Conservation (phyloP, 495 filamentous ascomycete genomes). For the Penicillium arizonense region DNA sequence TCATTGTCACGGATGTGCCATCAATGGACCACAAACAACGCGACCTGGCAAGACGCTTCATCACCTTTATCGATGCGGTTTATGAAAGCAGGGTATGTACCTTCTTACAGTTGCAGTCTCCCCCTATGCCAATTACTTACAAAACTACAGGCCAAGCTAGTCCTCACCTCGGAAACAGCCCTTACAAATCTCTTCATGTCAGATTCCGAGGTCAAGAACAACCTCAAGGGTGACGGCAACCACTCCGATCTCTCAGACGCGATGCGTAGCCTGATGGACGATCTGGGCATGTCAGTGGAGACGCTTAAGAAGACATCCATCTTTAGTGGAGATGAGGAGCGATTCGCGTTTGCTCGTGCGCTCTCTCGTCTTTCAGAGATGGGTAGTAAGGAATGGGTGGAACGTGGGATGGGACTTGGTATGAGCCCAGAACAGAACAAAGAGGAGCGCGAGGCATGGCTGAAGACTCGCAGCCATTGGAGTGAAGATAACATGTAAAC, state of each 20-base stretch:
- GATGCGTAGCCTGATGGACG: conserved; percentile 92
- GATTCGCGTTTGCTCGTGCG: conserved; percentile 92
- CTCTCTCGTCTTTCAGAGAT: conserved; percentile 84
- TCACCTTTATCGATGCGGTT: conserved; percentile 94
- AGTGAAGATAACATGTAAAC: conserved; percentile 70
- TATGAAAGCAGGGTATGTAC: conserved; percentile 70
- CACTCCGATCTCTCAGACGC: conserved; percentile 68
- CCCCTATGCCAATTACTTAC: background rate
- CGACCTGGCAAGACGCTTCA: conserved; percentile 91
- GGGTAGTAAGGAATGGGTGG: conserved; percentile 93
- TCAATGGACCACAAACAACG: conserved; percentile 83
- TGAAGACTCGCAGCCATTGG: conserved; percentile 63
- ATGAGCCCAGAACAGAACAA: conserved; percentile 56
- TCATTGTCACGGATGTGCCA: conserved; percentile 87
- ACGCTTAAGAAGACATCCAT: conserved; percentile 82
- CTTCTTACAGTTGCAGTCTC: background rate
- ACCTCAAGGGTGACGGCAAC: conserved; percentile 34
- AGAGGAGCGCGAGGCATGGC: conserved; percentile 61
- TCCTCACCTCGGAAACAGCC: conserved; percentile 84
- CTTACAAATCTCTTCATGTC: conserved; percentile 85
- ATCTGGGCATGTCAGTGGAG: conserved; percentile 81
- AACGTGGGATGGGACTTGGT: conserved; percentile 79
- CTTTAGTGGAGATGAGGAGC: conserved; percentile 94
- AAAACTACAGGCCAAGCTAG: conserved; percentile 78
- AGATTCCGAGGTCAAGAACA: conserved; percentile 63